Evolutionary conservation across 148 eudicot species (phyloP).

Genomic region (Hydrangea macrophylla): DNA sequence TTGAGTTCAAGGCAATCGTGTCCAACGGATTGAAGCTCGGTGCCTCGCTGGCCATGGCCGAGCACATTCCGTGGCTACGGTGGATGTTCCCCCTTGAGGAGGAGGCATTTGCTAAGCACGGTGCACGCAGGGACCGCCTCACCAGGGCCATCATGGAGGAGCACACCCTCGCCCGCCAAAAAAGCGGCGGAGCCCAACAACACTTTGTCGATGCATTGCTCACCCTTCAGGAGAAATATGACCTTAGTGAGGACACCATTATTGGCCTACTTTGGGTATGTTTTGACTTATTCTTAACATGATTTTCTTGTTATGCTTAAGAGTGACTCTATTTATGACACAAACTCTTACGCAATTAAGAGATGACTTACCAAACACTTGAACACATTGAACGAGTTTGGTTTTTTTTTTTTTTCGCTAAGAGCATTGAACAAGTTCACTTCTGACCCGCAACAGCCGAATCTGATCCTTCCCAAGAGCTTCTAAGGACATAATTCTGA

Average conservation of each 20-base stretch:
- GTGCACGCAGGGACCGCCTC: constrained; percentile 18
- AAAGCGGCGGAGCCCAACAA: constrained; percentile 17
- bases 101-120: constrained; percentile 19
- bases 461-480: too few species aligned
- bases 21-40: constrained; percentile 25
- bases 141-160: constrained; percentile 27
- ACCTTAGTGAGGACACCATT: background rate
- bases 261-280: background rate
- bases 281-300: too few species aligned
- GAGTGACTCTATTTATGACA: too few species aligned
- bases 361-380: too few species aligned
- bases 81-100: constrained; percentile 21
- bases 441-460: too few species aligned
- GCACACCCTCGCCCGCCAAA: constrained; percentile 18
- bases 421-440: too few species aligned
- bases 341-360: too few species aligned
- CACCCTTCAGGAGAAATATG: background rate
- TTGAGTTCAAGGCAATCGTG: constrained; percentile 25
- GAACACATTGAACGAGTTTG: too few species aligned
- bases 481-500: too few species aligned
- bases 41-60: constrained; percentile 21
- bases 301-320: too few species aligned
- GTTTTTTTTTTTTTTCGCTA: too few species aligned
- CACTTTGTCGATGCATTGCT: constrained; percentile 11
- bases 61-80: constrained; percentile 28